Evolutionary conservation across 305 asterid species (phyloP), one percentile per base, ranked within the genome.

Genomic region (Rubia peregrina): DNA sequence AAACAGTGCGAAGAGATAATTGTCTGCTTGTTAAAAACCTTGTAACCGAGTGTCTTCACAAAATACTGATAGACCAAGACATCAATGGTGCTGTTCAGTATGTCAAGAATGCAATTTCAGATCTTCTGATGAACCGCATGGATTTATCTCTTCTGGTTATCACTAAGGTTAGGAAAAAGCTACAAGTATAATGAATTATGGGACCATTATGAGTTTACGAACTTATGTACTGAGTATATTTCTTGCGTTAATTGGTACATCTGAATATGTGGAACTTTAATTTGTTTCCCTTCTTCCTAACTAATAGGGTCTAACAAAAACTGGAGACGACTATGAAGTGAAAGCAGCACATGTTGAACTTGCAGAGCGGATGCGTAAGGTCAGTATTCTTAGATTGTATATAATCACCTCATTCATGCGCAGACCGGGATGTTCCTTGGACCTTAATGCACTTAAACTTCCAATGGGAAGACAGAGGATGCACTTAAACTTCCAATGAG

Each of bases 331-430:
- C 85, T 95, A 95, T 84, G 98, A 90, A 87, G 99, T 95, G 66
- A 95, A 95, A 84, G 74, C 99, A 74, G 99, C 98, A 68, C 99
- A 95, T 77, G 98, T 88, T 76, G 99, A 91, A 81, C 96, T 95
- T 69, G 99, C 98, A 4, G 98, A 95, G 77, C 85, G 99, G 69
- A 90, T 95, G 99, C 98, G 96, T 63, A 95, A 91, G 96, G 99
- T 88, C 74, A 68, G 88, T 71, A 76, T 51, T 40, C 33, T 59
- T 51, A 64, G 19, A 19, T 43, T 44, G 44, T 21, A 14, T 55
- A 46, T 22, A 12, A 9, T 46, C 38, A 44, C 57, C 56, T 6
- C 5, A 65, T 0, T 38, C 63, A 13, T 56, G 12, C 40, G 16
- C 26, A 44, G 22, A 24, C 38, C 46, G 17, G 40, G 24, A 36